Base-by-base conservation (phyloP, 495 filamentous ascomycete species). In the Monascus purpureus region DNA sequence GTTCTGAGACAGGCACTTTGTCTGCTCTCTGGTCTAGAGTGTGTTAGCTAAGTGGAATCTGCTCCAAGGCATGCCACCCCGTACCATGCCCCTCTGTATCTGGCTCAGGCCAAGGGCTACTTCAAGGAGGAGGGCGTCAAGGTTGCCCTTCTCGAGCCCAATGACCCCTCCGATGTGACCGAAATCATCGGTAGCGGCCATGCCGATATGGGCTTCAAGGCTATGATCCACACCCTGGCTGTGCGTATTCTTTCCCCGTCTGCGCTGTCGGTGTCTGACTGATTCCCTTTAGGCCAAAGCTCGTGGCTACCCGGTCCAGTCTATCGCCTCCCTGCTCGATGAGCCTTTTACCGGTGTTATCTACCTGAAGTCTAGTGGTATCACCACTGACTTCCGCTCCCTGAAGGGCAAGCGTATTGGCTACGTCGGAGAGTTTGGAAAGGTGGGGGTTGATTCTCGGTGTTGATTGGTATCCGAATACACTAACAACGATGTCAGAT, bases 281-380 rank as follows among this genome's bases (percentile, higher is more conserved):
- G 8, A 39, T 27, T 20, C 19, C 3, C 33, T 31, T 2, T 35
- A 73, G 67, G 72, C 74, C 42, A 80, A 79, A 55, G 75, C 75
- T 36, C 75, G 75, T 42, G 56, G 67, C 60, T 81, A 77, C 53
- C 75, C 75, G 1, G 71, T 80, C 35, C 63, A 60, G 9, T 78
- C 73, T 16, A 74, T 81, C 33, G 73, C 74, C 25, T 77, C 72
- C 17, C 67, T 79, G 13, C 66, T 81, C 25, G 73, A 81, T 29
- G 75, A 80, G 54, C 75, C 76, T 26, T 81, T 81, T 62, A 79
- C 76, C 14, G 75, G 76, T 17, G 73, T 80, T 22, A 69, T 79
- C 17, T 80, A 78, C 51, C 66, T 80, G 42, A 79, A 77, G 57
- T 60, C 64, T 31, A 72, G 68, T 37, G 75, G 75, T 17, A 79